These are phyloP conservation scores for Uronychia binucleata DNA, from an alignment of 73 alveolate species.

Conservation along the genomic window DNA sequence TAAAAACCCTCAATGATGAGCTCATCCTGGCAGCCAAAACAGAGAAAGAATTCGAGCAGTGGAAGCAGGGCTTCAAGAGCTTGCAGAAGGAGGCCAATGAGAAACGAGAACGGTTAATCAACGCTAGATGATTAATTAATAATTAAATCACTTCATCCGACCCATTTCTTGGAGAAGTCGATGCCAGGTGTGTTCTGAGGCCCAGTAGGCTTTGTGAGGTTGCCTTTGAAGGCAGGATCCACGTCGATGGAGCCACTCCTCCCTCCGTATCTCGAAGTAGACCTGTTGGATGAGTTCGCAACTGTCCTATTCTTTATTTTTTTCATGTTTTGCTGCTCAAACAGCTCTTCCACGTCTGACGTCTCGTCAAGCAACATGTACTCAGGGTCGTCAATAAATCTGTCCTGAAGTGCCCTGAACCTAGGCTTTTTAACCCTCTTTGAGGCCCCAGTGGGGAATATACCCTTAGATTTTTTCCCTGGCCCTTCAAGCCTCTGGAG, in stretches of 20 bases:
- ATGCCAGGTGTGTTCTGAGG: too few relatives aligned
- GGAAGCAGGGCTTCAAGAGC: slow-evolving; percentile 27
- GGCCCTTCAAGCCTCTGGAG: slow-evolving; percentile 58
- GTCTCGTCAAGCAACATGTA: background rate
- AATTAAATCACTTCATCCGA: background rate
- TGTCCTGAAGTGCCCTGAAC: slow-evolving; percentile 34
- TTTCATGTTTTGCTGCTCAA: background rate
- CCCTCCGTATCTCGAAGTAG: background rate
- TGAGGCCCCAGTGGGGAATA: background rate
- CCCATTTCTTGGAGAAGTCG: too few relatives aligned
- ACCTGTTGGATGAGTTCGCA: background rate
- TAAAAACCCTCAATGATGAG: slow-evolving; percentile 46
- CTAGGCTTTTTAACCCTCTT: slow-evolving; percentile 7
- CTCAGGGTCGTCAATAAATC: slow-evolving; percentile 33
- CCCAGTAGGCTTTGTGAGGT: too few relatives aligned
- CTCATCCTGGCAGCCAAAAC: slow-evolving; percentile 41
- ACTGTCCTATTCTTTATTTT: background rate
- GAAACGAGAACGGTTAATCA: slow-evolving; percentile 15
- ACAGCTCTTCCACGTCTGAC: background rate
- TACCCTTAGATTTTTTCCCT: slow-evolving; percentile 23
- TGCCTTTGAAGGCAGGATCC: background rate
- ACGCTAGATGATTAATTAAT: background rate
- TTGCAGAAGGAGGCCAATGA: slow-evolving; percentile 30
- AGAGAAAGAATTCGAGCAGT: slow-evolving; percentile 25
- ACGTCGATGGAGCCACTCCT: background rate